Conservation (phyloP, 495 filamentous ascomycete species). For the Aspergillus haitiensis region DNA sequence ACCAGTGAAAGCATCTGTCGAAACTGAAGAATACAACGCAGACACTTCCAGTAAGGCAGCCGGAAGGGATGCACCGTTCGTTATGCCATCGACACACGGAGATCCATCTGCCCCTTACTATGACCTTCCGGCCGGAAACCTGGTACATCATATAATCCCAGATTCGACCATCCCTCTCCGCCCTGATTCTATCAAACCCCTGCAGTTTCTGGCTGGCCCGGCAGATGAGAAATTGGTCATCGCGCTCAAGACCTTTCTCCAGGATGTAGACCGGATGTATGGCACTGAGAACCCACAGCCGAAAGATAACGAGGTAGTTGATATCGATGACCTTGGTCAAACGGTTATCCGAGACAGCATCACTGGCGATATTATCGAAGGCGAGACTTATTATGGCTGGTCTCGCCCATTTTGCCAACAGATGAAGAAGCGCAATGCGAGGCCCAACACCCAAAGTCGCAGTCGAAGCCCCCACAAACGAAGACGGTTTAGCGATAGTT, state of each 20-base stretch:
- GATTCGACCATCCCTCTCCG: constrained; percentile 74
- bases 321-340: constrained; percentile 76
- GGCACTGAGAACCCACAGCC: constrained; percentile 38
- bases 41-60: constrained; percentile 30
- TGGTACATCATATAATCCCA: constrained; percentile 74
- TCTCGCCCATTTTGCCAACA: constrained; percentile 75
- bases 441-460: constrained; percentile 31
- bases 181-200: constrained; percentile 66
- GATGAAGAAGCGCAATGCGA: constrained; percentile 64
- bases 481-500: constrained; percentile 52
- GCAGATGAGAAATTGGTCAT: constrained; percentile 63
- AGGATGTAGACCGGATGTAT: constrained; percentile 67
- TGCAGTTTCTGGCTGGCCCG: constrained; percentile 71
- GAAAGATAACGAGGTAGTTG: constrained; percentile 41
- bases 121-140: constrained; percentile 81
- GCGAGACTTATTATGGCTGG: constrained; percentile 86
- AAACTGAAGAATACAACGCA: constrained; percentile 24
- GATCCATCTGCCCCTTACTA: constrained; percentile 75
- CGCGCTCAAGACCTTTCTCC: constrained; percentile 67
- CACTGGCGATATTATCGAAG: constrained; percentile 57
- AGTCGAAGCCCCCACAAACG: constrained; percentile 41
- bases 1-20: constrained; percentile 28
- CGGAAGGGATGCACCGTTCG: constrained; percentile 59
- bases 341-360: constrained; percentile 58
- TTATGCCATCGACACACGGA: constrained; percentile 76